phyloP scores from a whole-genome alignment of 2,329 filamentous ascomycete genomes.

The Seiridium cupressi region DNA sequence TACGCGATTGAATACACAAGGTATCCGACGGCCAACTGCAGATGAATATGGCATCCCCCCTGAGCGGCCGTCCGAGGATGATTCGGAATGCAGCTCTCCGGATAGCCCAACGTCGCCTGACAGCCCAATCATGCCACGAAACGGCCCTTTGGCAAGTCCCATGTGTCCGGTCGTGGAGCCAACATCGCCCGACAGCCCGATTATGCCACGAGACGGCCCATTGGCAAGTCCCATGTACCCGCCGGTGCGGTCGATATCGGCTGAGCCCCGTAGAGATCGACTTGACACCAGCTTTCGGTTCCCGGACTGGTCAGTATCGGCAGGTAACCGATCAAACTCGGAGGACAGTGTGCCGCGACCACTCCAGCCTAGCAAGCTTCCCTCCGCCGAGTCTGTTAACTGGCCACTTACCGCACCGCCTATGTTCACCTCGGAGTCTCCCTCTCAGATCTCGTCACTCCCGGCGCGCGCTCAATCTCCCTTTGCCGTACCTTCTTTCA shows the following conservation, averaged over 20 bases:
- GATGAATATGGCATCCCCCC: background rate
- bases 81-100: conserved; percentile 13
- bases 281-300: conserved; percentile 3
- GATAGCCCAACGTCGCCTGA: background rate
- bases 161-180: background rate
- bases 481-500: conserved; percentile 10
- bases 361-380: background rate
- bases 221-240: background rate
- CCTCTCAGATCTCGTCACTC: background rate
- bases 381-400: background rate
- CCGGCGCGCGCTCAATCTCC: conserved; percentile 1
- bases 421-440: background rate
- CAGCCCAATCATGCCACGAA: background rate
- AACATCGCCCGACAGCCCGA: background rate
- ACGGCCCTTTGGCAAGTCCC: background rate
- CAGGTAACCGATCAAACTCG: background rate
- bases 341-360: background rate
- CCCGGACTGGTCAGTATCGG: background rate
- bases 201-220: conserved; percentile 4
- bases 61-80: background rate
- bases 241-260: background rate
- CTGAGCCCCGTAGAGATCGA: background rate
- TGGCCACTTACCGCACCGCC: background rate
- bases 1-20: background rate
- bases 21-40: background rate